Percentiles rank a stretch among this genome's conserved stretches.
phyloP scores from a whole-genome alignment of 2,329 filamentous ascomycete species.

The Colletotrichum lupini region DNA sequence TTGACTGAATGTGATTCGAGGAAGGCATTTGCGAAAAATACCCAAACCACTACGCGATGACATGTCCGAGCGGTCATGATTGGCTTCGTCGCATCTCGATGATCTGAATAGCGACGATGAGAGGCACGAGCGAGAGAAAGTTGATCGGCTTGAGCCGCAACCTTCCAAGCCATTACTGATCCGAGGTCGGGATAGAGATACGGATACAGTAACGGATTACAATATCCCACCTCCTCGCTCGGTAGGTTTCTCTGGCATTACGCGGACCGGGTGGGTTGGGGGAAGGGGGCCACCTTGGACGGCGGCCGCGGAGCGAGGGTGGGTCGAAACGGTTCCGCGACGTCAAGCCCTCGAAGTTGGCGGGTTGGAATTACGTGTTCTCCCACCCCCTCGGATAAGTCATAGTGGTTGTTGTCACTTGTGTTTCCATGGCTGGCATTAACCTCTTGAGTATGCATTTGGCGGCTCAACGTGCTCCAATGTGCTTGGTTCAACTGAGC shows the following conservation, averaged over 20 bases:
- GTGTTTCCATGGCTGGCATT: no score
- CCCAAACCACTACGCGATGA: neutral
- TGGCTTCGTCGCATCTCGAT: neutral
- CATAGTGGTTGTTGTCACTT: no score
- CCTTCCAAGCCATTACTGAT: neutral
- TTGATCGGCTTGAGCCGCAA: constrained; percentile 18
- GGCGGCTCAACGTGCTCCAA: neutral
- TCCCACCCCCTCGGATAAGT: neutral
- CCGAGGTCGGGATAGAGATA: neutral
- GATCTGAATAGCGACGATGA: neutral
- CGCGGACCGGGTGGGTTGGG: constrained; percentile 2
- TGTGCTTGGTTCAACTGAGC: no score
- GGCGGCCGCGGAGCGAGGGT: neutral
- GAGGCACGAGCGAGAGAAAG: neutral
- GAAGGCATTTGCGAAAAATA: neutral
- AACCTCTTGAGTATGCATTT: no score
- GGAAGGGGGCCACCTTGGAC: constrained; percentile 11
- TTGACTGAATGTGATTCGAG: neutral
- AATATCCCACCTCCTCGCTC: neutral
- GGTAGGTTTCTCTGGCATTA: neutral
- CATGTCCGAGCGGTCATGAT: neutral
- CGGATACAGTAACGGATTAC: neutral
- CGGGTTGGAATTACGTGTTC: neutral
- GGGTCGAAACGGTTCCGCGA: constrained; percentile 35
- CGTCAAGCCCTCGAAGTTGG: neutral